Conservation (phyloP, 2,329 filamentous ascomycete genomes). For the Colletotrichum cereale region DNA sequence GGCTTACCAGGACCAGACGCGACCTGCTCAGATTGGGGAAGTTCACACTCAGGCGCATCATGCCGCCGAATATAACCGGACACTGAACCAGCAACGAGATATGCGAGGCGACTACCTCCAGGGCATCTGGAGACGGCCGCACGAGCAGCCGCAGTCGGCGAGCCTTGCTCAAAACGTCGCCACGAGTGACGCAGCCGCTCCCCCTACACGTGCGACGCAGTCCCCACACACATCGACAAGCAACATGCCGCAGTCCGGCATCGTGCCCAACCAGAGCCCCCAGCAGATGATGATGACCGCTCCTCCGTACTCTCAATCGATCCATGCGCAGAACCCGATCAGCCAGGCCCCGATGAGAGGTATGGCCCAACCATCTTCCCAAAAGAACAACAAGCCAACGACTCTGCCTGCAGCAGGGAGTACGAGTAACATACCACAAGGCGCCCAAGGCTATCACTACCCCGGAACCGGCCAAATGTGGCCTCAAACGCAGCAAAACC, state of each 20-base stretch:
- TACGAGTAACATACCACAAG: slow-evolving; percentile 63
- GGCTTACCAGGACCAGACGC: slow-evolving; percentile 87
- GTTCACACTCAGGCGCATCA: slow-evolving; percentile 89
- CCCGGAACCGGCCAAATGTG: slow-evolving; percentile 72
- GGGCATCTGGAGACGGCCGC: slow-evolving; percentile 84
- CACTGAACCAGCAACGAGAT: slow-evolving; percentile 82
- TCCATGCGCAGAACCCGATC: slow-evolving; percentile 78
- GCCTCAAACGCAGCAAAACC: slow-evolving; percentile 74
- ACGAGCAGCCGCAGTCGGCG: slow-evolving; percentile 76
- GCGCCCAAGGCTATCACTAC: slow-evolving; percentile 72
- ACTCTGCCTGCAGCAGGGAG: slow-evolving; percentile 63
- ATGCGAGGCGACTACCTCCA: slow-evolving; percentile 85
- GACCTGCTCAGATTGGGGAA: slow-evolving; percentile 81
- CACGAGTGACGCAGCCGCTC: slow-evolving; percentile 57
- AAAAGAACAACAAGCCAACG: slow-evolving; percentile 76
- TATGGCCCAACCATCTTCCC: slow-evolving; percentile 71
- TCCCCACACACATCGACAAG: slow-evolving; percentile 69
- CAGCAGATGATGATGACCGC: slow-evolving; percentile 74
- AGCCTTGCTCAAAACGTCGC: slow-evolving; percentile 61
- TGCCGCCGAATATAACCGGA: slow-evolving; percentile 91
- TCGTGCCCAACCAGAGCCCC: slow-evolving; percentile 72
- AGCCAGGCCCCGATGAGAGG: slow-evolving; percentile 79
- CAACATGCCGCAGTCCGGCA: slow-evolving; percentile 67
- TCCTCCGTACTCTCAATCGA: slow-evolving; percentile 76
- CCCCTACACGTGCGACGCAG: slow-evolving; percentile 66